Base-by-base conservation (phyloP, 805 yeast genomes). In the Yarrowia alimentaria region DNA sequence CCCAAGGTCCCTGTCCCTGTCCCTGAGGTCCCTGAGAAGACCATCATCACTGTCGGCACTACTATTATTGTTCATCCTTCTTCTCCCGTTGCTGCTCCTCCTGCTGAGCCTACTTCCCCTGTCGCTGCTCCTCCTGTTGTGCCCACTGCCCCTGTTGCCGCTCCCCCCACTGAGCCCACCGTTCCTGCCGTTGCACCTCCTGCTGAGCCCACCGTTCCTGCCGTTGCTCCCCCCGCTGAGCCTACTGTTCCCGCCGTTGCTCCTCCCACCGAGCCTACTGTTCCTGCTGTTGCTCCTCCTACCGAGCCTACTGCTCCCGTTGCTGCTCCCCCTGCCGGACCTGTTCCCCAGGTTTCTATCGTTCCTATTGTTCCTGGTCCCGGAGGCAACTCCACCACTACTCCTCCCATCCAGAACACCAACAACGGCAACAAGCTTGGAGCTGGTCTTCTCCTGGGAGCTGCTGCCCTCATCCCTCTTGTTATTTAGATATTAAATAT, bases 371-470 rank as follows among this genome's bases (percentile, higher is more conserved):
- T 20, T 13, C 38, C 38, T 4, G 35, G 18, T 22, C 19, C 26
- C n/a, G 24, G 8, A 12, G 11, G 4, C 33, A 10, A 17, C 33
- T 3, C 21, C 38, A 3, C 29, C 43, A 16, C 30, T 9, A 37
- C 43, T 3, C 21, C 17, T 17, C 43, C 43, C 25, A 28, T 21
- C 43, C 43, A 37, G 43, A 24, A 24, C 43, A 18, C 16, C 43
- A 37, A 8, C 22, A 12, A 13, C 5, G 40, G 40, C 5, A 14
- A 10, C 40, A 21, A 21, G 28, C 28, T 34, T 10, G 40, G 13
- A 7, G 13, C 20, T 19, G 16, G 40, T 28, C 13, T 21, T 6
- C n/a, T 33, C 26, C n/a, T 33, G 38, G 42, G 28, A 12, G 14
- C 24, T 28, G 42, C 42, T 9, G n/a, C 25, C 6, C 30, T 13